A percentile compares a stretch with the other conserved stretches of the same genome.
Conservation (phyloP, 169 alveolate species). For the Amoebophrya sp. region DNA sequence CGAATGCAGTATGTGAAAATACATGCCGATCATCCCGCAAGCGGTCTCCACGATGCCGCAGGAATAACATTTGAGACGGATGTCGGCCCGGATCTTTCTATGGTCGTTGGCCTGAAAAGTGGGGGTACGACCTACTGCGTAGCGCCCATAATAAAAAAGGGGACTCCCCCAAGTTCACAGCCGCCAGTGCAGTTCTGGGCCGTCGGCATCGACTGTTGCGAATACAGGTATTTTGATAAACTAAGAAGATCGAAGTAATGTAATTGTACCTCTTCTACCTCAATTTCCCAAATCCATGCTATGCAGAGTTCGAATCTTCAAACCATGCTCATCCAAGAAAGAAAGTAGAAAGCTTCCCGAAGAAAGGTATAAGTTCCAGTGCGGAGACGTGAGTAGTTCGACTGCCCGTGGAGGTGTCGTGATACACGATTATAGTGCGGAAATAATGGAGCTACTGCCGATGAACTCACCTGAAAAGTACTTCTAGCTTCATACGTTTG, state of each 20-base stretch:
- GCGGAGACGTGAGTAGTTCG: no score
- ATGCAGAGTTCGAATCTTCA: no score
- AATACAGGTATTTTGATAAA: background rate
- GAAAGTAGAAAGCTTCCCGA: no score
- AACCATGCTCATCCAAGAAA: no score
- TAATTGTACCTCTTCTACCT: background rate
- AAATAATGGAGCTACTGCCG: no score
- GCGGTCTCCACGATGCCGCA: background rate
- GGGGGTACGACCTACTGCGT: background rate
- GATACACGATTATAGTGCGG: no score
- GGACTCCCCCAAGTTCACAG: background rate
- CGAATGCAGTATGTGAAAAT: background rate
- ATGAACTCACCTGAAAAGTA: no score
- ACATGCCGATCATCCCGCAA: background rate
- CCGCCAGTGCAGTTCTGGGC: slow-evolving; percentile 19
- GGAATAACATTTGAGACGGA: background rate
- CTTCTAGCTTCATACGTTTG: no score
- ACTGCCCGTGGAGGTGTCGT: no score
- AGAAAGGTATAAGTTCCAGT: no score
- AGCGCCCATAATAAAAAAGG: background rate
- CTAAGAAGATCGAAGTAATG: background rate
- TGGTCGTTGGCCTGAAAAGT: background rate
- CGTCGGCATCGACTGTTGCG: background rate
- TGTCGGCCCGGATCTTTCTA: background rate
- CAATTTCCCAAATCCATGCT: no score